phyloP scores from a whole-genome alignment of 2,329 filamentous ascomycete genomes.

The Scopulariopsis brevicaulis region DNA sequence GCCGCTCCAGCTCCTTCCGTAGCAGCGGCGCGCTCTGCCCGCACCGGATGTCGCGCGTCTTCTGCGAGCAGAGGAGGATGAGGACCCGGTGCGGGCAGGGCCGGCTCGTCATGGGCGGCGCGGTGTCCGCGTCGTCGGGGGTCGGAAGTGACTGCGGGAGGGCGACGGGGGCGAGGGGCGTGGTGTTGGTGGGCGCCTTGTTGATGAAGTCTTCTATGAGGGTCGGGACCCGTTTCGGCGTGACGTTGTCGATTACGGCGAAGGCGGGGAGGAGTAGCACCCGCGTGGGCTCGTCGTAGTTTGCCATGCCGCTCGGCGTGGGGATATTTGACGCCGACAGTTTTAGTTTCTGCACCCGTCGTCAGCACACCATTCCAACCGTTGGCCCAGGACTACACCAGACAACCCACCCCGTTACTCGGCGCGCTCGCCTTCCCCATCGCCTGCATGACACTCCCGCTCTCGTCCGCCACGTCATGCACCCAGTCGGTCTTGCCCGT shows the following conservation, averaged over 20 bases:
- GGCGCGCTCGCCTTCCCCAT: constrained; percentile 48
- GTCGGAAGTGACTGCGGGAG: constrained; percentile 22
- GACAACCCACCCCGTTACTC: constrained; percentile 54
- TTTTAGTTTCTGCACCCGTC: constrained; percentile 58
- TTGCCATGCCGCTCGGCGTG: constrained; percentile 53
- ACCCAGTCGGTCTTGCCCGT: constrained; percentile 98
- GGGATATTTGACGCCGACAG: constrained; percentile 88
- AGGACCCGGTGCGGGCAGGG: constrained; percentile 74
- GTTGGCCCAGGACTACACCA: too few relatives aligned
- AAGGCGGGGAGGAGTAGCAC: constrained; percentile 80
- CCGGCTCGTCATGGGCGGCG: constrained; percentile 28
- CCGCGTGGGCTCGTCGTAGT: constrained; percentile 60
- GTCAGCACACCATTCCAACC: background rate
- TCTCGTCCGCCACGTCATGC: constrained; percentile 76
- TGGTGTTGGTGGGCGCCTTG: constrained; percentile 60
- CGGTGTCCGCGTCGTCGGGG: constrained; percentile 17
- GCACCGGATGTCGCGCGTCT: constrained; percentile 88
- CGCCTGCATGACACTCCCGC: constrained; percentile 73
- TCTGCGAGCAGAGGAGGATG: constrained; percentile 88
- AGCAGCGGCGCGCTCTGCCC: constrained; percentile 87
- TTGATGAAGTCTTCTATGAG: constrained; percentile 64
- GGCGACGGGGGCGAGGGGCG: constrained; percentile 36
- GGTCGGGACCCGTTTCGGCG: constrained; percentile 58
- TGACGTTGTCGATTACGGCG: constrained; percentile 72
- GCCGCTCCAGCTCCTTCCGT: constrained; percentile 79